Evolutionary conservation across 768 basidiomycete genomes (phyloP).

Genomic region (Pilatotrama ljubarskyi): DNA sequence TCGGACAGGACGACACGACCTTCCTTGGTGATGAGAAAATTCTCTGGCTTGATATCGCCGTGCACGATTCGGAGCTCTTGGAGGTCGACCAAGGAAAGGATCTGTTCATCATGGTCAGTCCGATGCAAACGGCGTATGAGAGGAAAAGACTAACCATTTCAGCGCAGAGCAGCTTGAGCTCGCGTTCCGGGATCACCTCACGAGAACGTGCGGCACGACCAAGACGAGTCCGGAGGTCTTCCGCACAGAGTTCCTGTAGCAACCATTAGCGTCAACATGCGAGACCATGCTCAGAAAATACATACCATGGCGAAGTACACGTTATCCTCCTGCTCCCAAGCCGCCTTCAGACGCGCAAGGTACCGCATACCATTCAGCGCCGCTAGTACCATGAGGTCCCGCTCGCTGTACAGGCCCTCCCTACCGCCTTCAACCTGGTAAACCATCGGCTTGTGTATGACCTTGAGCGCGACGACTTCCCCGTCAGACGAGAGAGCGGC

Average conservation of each 20-base stretch:
- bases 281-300: not conserved
- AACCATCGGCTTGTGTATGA: constrained; percentile 23
- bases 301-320: constrained; percentile 32
- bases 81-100: constrained; percentile 13
- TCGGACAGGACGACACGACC: constrained; percentile 24
- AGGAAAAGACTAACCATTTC: constrained; percentile 18
- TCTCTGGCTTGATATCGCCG: constrained; percentile 24
- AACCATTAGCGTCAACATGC: not conserved
- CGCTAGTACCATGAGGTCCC: constrained; percentile 16
- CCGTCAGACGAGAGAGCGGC: constrained; percentile 12
- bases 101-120: too few species aligned
- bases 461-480: constrained; percentile 28
- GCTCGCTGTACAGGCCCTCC: constrained; percentile 15
- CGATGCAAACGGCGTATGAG: too few species aligned
- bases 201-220: too few species aligned
- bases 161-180: constrained; percentile 17
- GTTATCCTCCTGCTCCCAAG: constrained; percentile 28
- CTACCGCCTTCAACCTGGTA: not conserved
- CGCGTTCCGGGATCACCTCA: not conserved
- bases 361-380: constrained; percentile 6
- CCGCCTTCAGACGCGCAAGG: constrained; percentile 16
- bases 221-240: constrained; percentile 13
- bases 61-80: constrained; percentile 4
- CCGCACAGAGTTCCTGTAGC: constrained; percentile 11
- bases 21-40: constrained; percentile 15